Conservation (phyloP, 2,329 filamentous ascomycete genomes). For the Claviceps purpurea region DNA sequence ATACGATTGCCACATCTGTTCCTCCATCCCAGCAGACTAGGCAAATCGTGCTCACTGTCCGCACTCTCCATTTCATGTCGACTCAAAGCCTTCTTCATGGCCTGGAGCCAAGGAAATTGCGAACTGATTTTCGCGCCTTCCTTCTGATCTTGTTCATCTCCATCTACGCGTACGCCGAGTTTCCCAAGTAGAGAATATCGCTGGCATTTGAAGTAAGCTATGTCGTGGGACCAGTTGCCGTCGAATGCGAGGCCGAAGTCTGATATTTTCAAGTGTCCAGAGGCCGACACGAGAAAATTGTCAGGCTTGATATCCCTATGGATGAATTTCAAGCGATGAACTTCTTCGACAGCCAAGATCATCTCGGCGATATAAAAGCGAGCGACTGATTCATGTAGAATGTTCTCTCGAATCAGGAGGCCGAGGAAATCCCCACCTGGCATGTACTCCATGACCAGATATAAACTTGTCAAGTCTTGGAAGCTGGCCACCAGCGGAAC, state of each 20-base stretch:
- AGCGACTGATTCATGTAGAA: constrained; percentile 63
- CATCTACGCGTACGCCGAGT: constrained; percentile 58
- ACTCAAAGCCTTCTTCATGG: constrained; percentile 17
- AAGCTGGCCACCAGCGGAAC: constrained; percentile 82
- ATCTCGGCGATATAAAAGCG: constrained; percentile 91
- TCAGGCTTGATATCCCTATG: constrained; percentile 95
- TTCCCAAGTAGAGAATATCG: constrained; percentile 67
- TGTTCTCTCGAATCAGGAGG: constrained; percentile 71
- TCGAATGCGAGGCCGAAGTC: constrained; percentile 95
- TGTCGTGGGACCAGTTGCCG: constrained; percentile 87
- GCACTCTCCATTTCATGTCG: constrained; percentile 20
- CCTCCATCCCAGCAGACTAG: constrained; percentile 51
- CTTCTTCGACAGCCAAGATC: constrained; percentile 88
- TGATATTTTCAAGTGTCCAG: constrained; percentile 86
- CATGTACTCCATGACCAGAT: constrained; percentile 98
- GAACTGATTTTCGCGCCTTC: constrained; percentile 29
- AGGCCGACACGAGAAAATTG: constrained; percentile 83
- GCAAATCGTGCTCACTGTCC: constrained; percentile 16
- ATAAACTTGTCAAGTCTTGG: constrained; percentile 71
- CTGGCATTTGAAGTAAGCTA: constrained; percentile 72
- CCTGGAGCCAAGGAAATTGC: constrained; percentile 19
- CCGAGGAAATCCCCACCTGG: constrained; percentile 89
- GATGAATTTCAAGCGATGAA: constrained; percentile 77
- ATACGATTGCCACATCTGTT: constrained; percentile 55
- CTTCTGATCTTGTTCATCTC: constrained; percentile 57